These are phyloP conservation scores for Leptomonas pyrrhocoris DNA, from an alignment of 208 protist species.

Conservation along the genomic window DNA sequence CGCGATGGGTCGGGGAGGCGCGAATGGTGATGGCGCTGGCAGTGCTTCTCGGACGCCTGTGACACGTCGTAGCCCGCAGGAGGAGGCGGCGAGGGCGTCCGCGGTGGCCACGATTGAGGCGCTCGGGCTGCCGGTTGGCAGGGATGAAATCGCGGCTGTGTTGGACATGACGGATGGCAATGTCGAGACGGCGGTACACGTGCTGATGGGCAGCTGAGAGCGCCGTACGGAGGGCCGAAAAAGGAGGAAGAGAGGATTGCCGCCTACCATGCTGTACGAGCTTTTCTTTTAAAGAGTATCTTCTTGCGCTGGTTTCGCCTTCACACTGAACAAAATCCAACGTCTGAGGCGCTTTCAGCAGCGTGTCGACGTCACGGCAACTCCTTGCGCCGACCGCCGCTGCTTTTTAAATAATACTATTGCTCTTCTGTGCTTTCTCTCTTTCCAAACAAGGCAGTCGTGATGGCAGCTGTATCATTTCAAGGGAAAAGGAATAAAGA, in stretches of 20 bases:
- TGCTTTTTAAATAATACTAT: too few species aligned
- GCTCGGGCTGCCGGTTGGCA: constrained; percentile 51
- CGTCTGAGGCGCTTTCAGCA: too few species aligned
- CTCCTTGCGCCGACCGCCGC: too few species aligned
- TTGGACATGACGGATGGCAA: constrained; percentile 52
- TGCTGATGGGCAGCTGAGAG: constrained; percentile 40
- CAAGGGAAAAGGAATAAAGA: neutral
- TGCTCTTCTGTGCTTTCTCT: too few species aligned
- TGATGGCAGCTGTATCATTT: too few species aligned
- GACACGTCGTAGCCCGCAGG: constrained; percentile 9
- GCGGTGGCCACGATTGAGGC: constrained; percentile 53
- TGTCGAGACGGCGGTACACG: constrained; percentile 58
- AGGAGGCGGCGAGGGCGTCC: constrained; percentile 12
- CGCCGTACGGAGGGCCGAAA: too few species aligned
- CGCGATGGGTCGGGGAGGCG: neutral
- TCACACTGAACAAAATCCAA: neutral
- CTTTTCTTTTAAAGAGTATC: too few species aligned
- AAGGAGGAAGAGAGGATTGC: too few species aligned
- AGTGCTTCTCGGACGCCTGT: neutral
- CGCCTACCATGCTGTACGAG: too few species aligned
- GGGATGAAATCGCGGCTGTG: constrained; percentile 44
- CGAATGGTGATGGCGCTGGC: neutral
- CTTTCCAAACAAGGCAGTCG: too few species aligned
- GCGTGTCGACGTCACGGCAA: too few species aligned
- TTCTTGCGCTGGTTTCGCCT: too few species aligned